Evolutionary conservation across 2,329 filamentous ascomycete genomes (phyloP).

Genomic region (Phialophora verrucosa): DNA sequence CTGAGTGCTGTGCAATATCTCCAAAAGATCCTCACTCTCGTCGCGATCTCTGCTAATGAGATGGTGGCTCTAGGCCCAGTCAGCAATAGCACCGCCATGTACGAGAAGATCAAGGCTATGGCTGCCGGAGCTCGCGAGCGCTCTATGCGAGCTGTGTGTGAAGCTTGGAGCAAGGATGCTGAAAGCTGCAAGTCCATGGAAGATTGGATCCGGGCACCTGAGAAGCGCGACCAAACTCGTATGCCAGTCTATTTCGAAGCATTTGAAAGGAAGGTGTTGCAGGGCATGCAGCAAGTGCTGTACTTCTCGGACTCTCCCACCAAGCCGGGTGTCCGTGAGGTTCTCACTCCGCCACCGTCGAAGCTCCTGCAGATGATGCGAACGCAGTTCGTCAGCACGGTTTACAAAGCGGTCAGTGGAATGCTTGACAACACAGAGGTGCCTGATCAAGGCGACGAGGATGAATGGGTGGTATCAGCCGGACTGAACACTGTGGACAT

Average conservation of each 20-base stretch:
- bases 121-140: conserved; percentile 82
- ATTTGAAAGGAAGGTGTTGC: conserved; percentile 81
- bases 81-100: conserved; percentile 58
- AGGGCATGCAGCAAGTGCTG: conserved; percentile 91
- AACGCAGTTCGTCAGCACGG: conserved; percentile 86
- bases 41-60: conserved; percentile 86
- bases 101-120: conserved; percentile 76
- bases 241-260: conserved; percentile 86
- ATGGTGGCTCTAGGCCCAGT: conserved; percentile 77
- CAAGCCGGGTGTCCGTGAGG: conserved; percentile 73
- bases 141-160: conserved; percentile 81
- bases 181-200: conserved; percentile 92
- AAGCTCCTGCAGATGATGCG: conserved; percentile 91
- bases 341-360: conserved; percentile 81
- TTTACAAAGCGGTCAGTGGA: conserved; percentile 92
- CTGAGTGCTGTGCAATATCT: conserved; percentile 91
- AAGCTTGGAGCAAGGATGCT: conserved; percentile 90
- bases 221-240: conserved; percentile 83
- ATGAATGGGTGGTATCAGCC: conserved; percentile 59
- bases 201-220: conserved; percentile 85
- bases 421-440: conserved; percentile 97
- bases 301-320: conserved; percentile 86
- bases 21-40: conserved; percentile 76
- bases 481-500: conserved; percentile 40
- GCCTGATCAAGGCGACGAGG: conserved; percentile 66